A percentile compares a stretch with the other conserved stretches of the same genome.
phyloP scores from a whole-genome alignment of 2,329 filamentous ascomycete species.

The Leptographium radiaticola region DNA sequence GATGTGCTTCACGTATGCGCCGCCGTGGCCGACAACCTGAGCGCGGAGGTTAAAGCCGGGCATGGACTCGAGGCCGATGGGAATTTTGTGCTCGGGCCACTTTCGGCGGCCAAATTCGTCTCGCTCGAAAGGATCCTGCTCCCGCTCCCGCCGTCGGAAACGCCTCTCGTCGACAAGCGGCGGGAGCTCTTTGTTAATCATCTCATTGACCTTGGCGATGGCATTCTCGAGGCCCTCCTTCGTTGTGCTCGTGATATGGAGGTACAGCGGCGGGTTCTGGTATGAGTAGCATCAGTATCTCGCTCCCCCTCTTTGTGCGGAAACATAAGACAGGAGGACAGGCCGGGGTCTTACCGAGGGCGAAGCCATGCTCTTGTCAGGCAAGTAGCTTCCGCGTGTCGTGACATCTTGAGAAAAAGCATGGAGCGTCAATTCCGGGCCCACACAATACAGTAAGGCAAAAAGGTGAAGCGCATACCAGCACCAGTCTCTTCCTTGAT shows the following conservation, averaged over 20 bases:
- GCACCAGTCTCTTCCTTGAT: conserved; percentile 99
- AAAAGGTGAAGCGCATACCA: conserved; percentile 61
- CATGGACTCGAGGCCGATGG: conserved; percentile 79
- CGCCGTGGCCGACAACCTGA: conserved; percentile 88
- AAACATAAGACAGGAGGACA: background rate
- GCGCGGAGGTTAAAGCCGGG: conserved; percentile 92
- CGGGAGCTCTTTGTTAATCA: conserved; percentile 92
- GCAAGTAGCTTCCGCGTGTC: conserved; percentile 89
- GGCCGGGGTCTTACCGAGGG: conserved; percentile 54
- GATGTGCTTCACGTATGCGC: conserved; percentile 95
- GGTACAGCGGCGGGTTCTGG: conserved; percentile 83
- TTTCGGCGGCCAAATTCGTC: conserved; percentile 76
- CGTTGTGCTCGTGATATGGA: conserved; percentile 86
- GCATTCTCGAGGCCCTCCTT: conserved; percentile 88
- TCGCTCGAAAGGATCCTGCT: conserved; percentile 56
- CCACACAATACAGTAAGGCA: background rate
- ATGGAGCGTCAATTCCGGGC: conserved; percentile 28
- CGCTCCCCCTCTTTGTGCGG: background rate
- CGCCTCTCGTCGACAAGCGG: conserved; percentile 90
- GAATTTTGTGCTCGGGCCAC: conserved; percentile 96
- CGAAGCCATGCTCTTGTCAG: conserved; percentile 95
- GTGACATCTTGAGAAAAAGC: conserved; percentile 85
- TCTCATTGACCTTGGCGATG: conserved; percentile 76
- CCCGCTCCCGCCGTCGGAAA: conserved; percentile 61
- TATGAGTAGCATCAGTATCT: background rate